Percentiles rank a stretch among this genome's conserved stretches.
Conservation (phyloP, 2,329 filamentous ascomycete species). For the Plenodomus tracheiphilus region DNA sequence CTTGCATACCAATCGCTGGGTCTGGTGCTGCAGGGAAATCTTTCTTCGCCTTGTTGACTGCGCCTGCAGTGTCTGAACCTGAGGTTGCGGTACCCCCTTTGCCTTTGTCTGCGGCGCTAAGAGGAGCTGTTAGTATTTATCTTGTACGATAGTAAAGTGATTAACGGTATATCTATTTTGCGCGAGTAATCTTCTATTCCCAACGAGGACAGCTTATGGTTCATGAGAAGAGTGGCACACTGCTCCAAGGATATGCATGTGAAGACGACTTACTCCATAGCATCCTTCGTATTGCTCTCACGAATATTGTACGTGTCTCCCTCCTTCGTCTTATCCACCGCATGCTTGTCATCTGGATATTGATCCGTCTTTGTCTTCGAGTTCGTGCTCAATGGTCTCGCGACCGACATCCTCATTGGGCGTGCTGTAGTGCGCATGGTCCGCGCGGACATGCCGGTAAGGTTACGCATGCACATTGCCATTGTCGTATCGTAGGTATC, state of each 20-base stretch:
- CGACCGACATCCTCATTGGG: slow-evolving; percentile 7
- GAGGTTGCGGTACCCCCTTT: slow-evolving; percentile 48
- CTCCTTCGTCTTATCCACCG: slow-evolving; percentile 34
- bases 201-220: no score
- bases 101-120: slow-evolving; percentile 30
- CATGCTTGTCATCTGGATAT: slow-evolving; percentile 29
- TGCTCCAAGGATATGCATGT: no score
- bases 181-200: no score
- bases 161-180: neutral
- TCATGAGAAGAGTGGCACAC: no score
- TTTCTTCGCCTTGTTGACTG: slow-evolving; percentile 48
- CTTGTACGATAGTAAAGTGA: neutral
- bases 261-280: slow-evolving; percentile 44
- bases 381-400: slow-evolving; percentile 13
- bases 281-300: slow-evolving; percentile 31
- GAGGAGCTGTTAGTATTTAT: slow-evolving; percentile 6
- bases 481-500: neutral
- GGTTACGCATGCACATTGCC: slow-evolving; percentile 11
- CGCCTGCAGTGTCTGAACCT: slow-evolving; percentile 42
- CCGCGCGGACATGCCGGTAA: neutral
- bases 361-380: slow-evolving; percentile 28
- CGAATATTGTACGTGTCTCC: slow-evolving; percentile 43
- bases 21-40: slow-evolving; percentile 54
- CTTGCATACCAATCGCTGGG: slow-evolving; percentile 54
- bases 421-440: neutral